Conservation (phyloP, 352 stramenopile genomes). For the Globisporangium radiosum region DNA sequence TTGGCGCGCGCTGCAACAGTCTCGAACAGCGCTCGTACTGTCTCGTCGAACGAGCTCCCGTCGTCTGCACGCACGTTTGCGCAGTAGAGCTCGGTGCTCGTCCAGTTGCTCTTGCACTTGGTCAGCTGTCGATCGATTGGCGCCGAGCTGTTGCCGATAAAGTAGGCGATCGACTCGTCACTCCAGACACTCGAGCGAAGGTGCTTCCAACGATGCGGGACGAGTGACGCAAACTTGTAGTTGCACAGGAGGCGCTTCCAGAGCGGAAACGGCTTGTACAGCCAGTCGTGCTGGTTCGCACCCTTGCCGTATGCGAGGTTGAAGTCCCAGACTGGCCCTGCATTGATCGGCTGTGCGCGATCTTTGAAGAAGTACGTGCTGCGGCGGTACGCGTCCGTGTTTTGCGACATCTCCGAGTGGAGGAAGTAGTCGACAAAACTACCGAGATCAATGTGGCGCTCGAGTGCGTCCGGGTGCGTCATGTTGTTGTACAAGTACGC, state of each 20-base stretch:
- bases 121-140: slow-evolving; percentile 33
- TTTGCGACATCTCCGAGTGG: slow-evolving; percentile 57
- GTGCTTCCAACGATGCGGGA: slow-evolving; percentile 40
- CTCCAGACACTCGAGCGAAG: no score
- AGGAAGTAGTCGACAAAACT: slow-evolving; percentile 72
- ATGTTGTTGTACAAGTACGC: slow-evolving; percentile 58
- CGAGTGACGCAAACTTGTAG: no score
- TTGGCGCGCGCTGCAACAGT: slow-evolving; percentile 24
- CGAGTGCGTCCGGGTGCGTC: slow-evolving; percentile 39
- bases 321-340: slow-evolving; percentile 63
- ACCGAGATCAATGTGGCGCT: slow-evolving; percentile 49
- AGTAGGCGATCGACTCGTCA: not conserved
- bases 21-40: slow-evolving; percentile 20
- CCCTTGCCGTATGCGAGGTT: slow-evolving; percentile 55
- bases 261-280: slow-evolving; percentile 46
- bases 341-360: slow-evolving; percentile 52
- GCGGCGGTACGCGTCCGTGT: slow-evolving; percentile 52
- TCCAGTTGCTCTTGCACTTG: slow-evolving; percentile 28
- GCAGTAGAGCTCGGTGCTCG: slow-evolving; percentile 34
- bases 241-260: slow-evolving; percentile 31
- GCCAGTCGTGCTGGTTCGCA: slow-evolving; percentile 33
- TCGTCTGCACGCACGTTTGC: slow-evolving; percentile 29
- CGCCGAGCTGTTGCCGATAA: slow-evolving; percentile 10
- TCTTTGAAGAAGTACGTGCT: no score
- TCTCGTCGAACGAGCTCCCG: slow-evolving; percentile 27